phyloP scores from a whole-genome alignment of 1,284 basidiomycete species.

The Ustilago hordei region DNA sequence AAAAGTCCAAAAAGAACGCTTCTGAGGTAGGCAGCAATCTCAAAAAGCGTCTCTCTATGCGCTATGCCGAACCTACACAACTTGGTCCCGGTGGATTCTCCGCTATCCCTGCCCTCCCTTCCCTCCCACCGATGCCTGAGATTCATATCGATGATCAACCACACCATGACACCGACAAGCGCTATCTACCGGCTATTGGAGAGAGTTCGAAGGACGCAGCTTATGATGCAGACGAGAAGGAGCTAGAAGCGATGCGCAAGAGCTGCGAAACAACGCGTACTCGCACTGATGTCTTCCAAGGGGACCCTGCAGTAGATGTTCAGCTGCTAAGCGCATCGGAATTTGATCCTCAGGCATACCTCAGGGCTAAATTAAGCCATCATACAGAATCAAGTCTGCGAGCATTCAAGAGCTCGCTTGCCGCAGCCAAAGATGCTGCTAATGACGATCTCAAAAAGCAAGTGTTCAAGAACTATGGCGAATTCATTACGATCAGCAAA shows the following conservation, averaged over 20 bases:
- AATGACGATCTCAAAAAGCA: constrained; percentile 61
- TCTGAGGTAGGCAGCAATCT: constrained; percentile 64
- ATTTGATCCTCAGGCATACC: constrained; percentile 65
- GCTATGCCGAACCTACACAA: constrained; percentile 65
- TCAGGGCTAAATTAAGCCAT: constrained; percentile 57
- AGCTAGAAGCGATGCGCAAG: constrained; percentile 32
- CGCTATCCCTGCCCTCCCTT: constrained; percentile 42
- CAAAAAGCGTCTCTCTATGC: constrained; percentile 67
- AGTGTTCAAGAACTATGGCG: constrained; percentile 77
- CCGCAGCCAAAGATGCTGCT: constrained; percentile 51
- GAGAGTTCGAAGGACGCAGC: constrained; percentile 37
- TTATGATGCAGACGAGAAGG: constrained; percentile 33
- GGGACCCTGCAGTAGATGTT: constrained; percentile 57
- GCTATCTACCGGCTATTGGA: constrained; percentile 34
- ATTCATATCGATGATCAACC: constrained; percentile 30
- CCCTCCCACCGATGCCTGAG: constrained; percentile 45
- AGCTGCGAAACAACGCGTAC: constrained; percentile 27
- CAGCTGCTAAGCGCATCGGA: constrained; percentile 55
- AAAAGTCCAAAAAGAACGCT: constrained; percentile 54
- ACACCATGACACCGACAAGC: constrained; percentile 15
- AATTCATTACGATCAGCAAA: constrained; percentile 95
- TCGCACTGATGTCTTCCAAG: constrained; percentile 38
- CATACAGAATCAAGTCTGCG: constrained; percentile 58
- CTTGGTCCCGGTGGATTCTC: constrained; percentile 58
- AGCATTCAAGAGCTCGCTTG: constrained; percentile 45